Base-by-base conservation (phyloP, 352 stramenopile species). In the Elongisporangium senticosum region DNA sequence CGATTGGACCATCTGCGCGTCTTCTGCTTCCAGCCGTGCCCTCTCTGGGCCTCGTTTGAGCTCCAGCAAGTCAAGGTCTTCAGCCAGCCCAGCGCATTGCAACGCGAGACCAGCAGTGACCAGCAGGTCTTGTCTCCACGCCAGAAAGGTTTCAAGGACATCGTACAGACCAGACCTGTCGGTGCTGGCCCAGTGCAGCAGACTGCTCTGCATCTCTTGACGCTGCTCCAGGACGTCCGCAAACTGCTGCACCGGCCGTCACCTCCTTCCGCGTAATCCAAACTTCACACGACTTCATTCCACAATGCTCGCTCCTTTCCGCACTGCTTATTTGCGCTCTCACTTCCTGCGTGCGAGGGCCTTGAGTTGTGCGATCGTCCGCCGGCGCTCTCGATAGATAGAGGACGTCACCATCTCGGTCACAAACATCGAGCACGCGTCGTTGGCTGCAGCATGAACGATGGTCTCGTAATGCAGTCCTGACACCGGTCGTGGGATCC, bases 21-120 rank as follows among this genome's bases (percentile, higher is more conserved):
- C 22, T 87, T 86, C 40, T 56, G 87, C 15, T 78, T 72, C 7
- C 82, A 91, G 58, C 74, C 75, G 8, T 89, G 75, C 0, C 63
- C 72, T 2, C 48, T 86, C 1, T 91, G 82, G 71, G 69, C 84
- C 14, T 77, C 69, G 13, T 87, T 72, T 62, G 75, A 86, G 50
- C 60, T 89, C 11, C 75, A 80, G 21, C 58, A 77, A 0, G 49
- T 89, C 28, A 86, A 84, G 56, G 21, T 87, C 3, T 86, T 55
- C 13, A 33, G 11, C 6, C 40, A 59, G 15, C 33, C 33, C 33
- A 43, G 1, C 2, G 11, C 13, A 10, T 17, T 26, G 23, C 23
- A 26, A 26, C 23, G 23, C 23, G 23, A 15, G 11, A 1, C 10
- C 11, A 10, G 33, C 5, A 43, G 2, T 17, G 33, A 43, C 33